phyloP scores from a whole-genome alignment of 495 filamentous ascomycete species.

The Articulospora tetracladia region DNA sequence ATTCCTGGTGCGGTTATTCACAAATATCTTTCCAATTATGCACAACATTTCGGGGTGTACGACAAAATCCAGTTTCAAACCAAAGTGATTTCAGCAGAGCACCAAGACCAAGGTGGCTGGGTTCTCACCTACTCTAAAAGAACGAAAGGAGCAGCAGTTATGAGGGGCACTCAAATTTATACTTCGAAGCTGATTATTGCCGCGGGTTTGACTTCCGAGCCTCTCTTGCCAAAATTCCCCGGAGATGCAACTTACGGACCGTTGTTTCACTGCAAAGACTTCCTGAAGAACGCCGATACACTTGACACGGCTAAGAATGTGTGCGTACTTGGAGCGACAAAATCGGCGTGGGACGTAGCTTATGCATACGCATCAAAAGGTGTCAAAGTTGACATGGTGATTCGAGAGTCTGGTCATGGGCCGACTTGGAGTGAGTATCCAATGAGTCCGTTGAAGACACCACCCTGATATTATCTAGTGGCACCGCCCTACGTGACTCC shows the following conservation, averaged over 20 bases:
- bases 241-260: conserved; percentile 51
- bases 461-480: conserved; percentile 49
- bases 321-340: conserved; percentile 66
- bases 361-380: conserved; percentile 64
- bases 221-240: conserved; percentile 47
- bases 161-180: conserved; percentile 25
- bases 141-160: not conserved
- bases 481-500: conserved; percentile 57
- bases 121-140: not conserved
- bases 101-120: not conserved
- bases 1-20: conserved; percentile 65
- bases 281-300: conserved; percentile 38
- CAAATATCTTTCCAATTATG: conserved; percentile 61
- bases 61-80: conserved; percentile 49
- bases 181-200: conserved; percentile 63
- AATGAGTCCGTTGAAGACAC: conserved; percentile 68
- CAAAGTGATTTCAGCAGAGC: not conserved
- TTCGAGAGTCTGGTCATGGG: conserved; percentile 45
- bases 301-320: conserved; percentile 34
- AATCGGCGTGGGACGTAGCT: conserved; percentile 74
- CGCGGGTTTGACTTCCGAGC: conserved; percentile 63
- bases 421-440: not conserved
- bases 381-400: conserved; percentile 71
- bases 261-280: conserved; percentile 61
- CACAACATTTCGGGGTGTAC: conserved; percentile 53